phyloP scores from a whole-genome alignment of 1,139 yeast species.

The Ogataea hybrid region DNA sequence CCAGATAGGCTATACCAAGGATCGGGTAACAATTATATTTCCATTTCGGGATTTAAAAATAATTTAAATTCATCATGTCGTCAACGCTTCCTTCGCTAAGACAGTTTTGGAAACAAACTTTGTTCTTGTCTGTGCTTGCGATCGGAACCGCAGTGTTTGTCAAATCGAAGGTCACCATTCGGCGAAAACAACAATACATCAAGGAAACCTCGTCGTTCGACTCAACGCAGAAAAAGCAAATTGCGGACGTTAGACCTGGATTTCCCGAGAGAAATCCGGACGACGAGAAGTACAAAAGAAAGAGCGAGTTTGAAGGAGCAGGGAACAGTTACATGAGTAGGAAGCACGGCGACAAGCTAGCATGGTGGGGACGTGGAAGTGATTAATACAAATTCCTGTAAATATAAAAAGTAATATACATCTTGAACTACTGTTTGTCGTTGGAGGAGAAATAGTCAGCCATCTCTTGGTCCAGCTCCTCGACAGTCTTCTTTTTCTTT shows the following conservation, averaged over 20 bases:
- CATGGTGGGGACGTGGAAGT: constrained; percentile 12
- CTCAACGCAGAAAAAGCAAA: constrained; percentile 29
- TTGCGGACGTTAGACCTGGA: constrained; percentile 41
- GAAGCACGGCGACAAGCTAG: constrained; percentile 43
- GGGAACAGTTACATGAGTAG: constrained; percentile 56
- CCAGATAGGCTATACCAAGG: constrained; percentile 5
- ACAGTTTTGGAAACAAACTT: constrained; percentile 32
- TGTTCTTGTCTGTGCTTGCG: constrained; percentile 28
- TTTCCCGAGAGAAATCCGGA: constrained; percentile 36
- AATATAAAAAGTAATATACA: constrained; percentile 1
- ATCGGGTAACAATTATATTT: constrained; percentile 3
- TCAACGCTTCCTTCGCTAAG: constrained; percentile 26
- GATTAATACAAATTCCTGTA: constrained; percentile 3
- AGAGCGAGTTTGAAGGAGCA: constrained; percentile 64
- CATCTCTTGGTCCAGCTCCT: constrained; percentile 92
- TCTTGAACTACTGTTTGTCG: constrained; percentile 13
- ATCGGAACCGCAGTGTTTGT: constrained; percentile 32
- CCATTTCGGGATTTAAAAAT: constrained; percentile 1
- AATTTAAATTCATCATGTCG: constrained; percentile 12
- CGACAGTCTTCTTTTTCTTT: constrained; percentile 74
- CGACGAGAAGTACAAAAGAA: constrained; percentile 36
- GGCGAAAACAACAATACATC: constrained; percentile 32
- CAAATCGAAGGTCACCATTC: constrained; percentile 34
- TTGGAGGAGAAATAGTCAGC: constrained; percentile 46
- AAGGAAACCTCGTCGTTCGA: constrained; percentile 33